A percentile compares a stretch with the other conserved stretches of the same genome.
Conservation (phyloP, 106 monocot genomes). For the Apostasia ramifera region DNA sequence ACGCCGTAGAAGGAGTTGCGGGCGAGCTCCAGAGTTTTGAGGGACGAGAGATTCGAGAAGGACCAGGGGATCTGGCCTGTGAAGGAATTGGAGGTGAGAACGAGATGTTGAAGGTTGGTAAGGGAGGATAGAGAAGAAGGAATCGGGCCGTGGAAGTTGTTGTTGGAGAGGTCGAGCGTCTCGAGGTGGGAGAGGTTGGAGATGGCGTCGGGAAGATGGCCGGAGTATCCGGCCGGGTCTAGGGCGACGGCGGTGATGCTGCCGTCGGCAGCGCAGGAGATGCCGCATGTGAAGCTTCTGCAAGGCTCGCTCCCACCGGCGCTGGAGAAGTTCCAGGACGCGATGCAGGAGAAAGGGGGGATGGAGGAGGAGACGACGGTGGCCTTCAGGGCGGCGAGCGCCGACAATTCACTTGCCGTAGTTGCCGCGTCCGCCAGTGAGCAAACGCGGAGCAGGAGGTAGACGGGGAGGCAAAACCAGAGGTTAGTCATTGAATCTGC, state of each 20-base stretch:
- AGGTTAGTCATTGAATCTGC: slow-evolving; percentile 1
- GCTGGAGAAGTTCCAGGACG: slow-evolving; percentile 59
- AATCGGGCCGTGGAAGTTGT: slow-evolving; percentile 38
- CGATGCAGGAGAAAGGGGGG: slow-evolving; percentile 48
- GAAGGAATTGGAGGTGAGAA: slow-evolving; percentile 38
- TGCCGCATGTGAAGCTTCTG: slow-evolving; percentile 47
- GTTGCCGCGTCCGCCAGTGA: slow-evolving; percentile 12
- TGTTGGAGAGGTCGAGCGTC: slow-evolving; percentile 39
- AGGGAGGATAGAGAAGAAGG: slow-evolving; percentile 20
- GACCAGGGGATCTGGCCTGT: slow-evolving; percentile 24
- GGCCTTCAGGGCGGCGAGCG: slow-evolving; percentile 36
- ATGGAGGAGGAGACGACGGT: slow-evolving; percentile 32
- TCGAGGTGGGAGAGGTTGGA: slow-evolving; percentile 35
- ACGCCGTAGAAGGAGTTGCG: slow-evolving; percentile 29
- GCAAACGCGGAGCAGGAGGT: slow-evolving; percentile 3
- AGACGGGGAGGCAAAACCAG: neutral
- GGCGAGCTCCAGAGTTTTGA: slow-evolving; percentile 34
- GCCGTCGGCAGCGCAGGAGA: slow-evolving; percentile 33
- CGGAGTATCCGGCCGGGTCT: slow-evolving; percentile 50
- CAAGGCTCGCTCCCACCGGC: slow-evolving; percentile 16
- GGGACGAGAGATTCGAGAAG: slow-evolving; percentile 14
- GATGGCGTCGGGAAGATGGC: slow-evolving; percentile 20
- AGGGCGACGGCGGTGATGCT: slow-evolving; percentile 31
- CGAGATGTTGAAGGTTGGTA: slow-evolving; percentile 22
- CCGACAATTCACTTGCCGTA: slow-evolving; percentile 25